Base-by-base conservation (phyloP, 106 monocot genomes). In the Dendrobium catenatum region DNA sequence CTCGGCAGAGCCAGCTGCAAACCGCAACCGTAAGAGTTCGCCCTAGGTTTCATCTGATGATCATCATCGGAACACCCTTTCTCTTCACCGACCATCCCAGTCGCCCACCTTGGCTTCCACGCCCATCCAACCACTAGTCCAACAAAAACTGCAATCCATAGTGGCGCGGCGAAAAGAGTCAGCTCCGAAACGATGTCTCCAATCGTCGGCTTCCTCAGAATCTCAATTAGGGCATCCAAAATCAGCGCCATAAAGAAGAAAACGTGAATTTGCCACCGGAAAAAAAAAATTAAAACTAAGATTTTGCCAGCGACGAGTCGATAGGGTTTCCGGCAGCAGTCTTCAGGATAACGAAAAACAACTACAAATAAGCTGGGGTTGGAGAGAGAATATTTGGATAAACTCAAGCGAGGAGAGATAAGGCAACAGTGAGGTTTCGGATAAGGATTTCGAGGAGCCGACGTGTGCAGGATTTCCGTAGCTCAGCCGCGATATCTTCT, bases 51-150 rank as follows among this genome's bases (percentile, higher is more conserved):
- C 42, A 43, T 18, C 43, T 42, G 74, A 43, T 74, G 74, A 41
- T 74, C 74, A 72, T 37, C 43, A 54, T 64, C 77, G 47, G 33
- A 41, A 20, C 43, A 56, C 67, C n/a, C 81, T 17, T 54, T 41
- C 4, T 44, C 84, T n/a, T 78, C 85, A 7, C 78, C 82, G 26
- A 87, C 82, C 40, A 91, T 72, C 15, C 79, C 84, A 37, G 70
- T 55, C 24, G 89, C 91, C 94, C 95, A 95, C 8, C 77, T 85
- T 47, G 95, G 95, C 72, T 80, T 82, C 95, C 95, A 95, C 13
- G 82, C 81, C 95, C 95, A 95, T 3, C 92, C 95, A 18, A 92
- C 85, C 16, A 95, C 42, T 40, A 95, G 87, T 24, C 95, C 95
- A 20, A 90, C 55, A 56, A 89, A 55, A 20, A 89, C 83, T 1